Conservation (phyloP, 1,139 yeast genomes). For the Yamadazyma diddensiae region DNA sequence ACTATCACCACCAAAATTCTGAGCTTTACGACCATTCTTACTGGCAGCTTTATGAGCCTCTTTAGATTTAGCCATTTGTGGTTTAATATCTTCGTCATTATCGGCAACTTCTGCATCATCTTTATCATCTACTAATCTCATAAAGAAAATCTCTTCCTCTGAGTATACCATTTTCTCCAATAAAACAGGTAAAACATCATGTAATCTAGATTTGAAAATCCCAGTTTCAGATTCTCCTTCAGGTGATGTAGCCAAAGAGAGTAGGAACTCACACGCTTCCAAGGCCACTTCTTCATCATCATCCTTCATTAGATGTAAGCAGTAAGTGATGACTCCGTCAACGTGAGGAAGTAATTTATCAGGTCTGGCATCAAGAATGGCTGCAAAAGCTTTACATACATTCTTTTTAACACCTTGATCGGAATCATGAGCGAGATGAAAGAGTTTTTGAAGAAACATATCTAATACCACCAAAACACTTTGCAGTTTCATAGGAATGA, state of each 20-base stretch:
- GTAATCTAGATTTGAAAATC: slow-evolving; percentile 55
- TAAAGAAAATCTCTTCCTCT: slow-evolving; percentile 70
- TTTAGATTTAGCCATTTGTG: slow-evolving; percentile 67
- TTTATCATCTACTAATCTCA: slow-evolving; percentile 69
- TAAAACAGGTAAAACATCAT: slow-evolving; percentile 67
- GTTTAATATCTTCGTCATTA: slow-evolving; percentile 82
- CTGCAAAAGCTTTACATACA: slow-evolving; percentile 77
- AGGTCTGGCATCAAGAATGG: slow-evolving; percentile 72
- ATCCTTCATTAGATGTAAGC: slow-evolving; percentile 74
- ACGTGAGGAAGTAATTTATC: slow-evolving; percentile 79
- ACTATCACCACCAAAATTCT: slow-evolving; percentile 10
- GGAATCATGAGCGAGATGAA: slow-evolving; percentile 59
- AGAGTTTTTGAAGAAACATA: slow-evolving; percentile 59
- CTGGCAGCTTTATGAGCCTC: slow-evolving; percentile 51
- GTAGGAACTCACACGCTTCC: slow-evolving; percentile 90
- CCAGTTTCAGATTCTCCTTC: slow-evolving; percentile 47
- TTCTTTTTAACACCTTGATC: slow-evolving; percentile 64
- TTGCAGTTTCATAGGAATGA: slow-evolving; percentile 67
- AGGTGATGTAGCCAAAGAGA: slow-evolving; percentile 63
- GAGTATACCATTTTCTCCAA: slow-evolving; percentile 84
- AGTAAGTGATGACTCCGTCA: slow-evolving; percentile 80
- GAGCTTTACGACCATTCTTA: slow-evolving; percentile 7
- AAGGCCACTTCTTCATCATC: slow-evolving; percentile 69
- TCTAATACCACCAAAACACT: slow-evolving; percentile 65
- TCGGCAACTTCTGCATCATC: slow-evolving; percentile 71